These are phyloP conservation scores for Persicaria tinctoria DNA, from an alignment of 148 eudicot genomes.

Conservation along the genomic window DNA sequence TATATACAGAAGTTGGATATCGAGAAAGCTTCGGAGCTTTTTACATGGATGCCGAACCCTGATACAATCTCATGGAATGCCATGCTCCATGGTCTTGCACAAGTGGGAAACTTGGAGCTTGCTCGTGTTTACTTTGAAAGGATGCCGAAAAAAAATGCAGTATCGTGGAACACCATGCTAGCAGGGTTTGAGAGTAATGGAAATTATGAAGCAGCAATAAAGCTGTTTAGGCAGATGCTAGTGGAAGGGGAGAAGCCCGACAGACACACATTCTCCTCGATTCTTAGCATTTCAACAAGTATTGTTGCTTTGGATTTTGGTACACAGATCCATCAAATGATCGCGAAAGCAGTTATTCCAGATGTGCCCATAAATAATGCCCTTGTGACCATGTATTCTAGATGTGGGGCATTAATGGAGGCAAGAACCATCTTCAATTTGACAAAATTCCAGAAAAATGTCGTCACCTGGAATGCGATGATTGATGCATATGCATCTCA, in stretches of 20 bases:
- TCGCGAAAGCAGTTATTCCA: slow-evolving; percentile 27
- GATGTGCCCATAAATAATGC: slow-evolving; percentile 45
- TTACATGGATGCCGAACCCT: slow-evolving; percentile 41
- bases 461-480: slow-evolving; percentile 54
- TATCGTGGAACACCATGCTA: slow-evolving; percentile 47
- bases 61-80: slow-evolving; percentile 49
- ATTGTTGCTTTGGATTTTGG: slow-evolving; percentile 33
- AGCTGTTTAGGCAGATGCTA: slow-evolving; percentile 38
- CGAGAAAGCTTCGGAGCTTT: slow-evolving; percentile 43
- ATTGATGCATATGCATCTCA: slow-evolving; percentile 53
- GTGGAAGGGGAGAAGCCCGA: slow-evolving; percentile 36
- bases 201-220: slow-evolving; percentile 35
- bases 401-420: slow-evolving; percentile 44
- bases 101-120: slow-evolving; percentile 30
- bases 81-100: slow-evolving; percentile 42
- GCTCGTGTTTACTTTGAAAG: slow-evolving; percentile 33
- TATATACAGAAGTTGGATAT: slow-evolving; percentile 33
- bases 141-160: slow-evolving; percentile 32
- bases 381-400: slow-evolving; percentile 51
- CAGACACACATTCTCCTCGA: slow-evolving; percentile 41
- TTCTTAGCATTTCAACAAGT: slow-evolving; percentile 39
- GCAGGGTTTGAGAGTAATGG: slow-evolving; percentile 40
- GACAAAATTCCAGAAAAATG: slow-evolving; percentile 31
- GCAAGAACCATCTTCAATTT: slow-evolving; percentile 37
- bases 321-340: slow-evolving; percentile 40